Percentiles rank a stretch among this genome's conserved stretches.
These are phyloP conservation scores for Penicillium cinerascens DNA, from an alignment of 495 filamentous ascomycete species.

Conservation along the genomic window DNA sequence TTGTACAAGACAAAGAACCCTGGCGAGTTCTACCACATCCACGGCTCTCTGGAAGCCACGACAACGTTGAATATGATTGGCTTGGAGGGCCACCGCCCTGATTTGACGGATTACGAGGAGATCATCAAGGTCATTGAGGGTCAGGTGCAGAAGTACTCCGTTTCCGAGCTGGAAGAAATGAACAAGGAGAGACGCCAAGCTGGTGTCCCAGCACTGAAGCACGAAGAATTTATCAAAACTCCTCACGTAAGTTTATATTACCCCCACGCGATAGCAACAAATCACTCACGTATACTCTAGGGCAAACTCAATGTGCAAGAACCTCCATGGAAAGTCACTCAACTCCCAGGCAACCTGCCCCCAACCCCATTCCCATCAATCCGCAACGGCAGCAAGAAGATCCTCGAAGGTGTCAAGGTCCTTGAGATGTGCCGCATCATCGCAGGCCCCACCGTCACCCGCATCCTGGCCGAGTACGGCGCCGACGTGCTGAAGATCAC, in stretches of 20 bases:
- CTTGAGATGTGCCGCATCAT: slow-evolving; percentile 67
- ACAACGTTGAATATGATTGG: slow-evolving; percentile 70
- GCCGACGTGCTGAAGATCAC: slow-evolving; percentile 69
- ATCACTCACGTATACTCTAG: slow-evolving; percentile 24
- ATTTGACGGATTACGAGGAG: slow-evolving; percentile 62
- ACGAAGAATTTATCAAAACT: slow-evolving; percentile 60
- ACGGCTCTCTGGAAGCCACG: slow-evolving; percentile 70
- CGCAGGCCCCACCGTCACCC: slow-evolving; percentile 59
- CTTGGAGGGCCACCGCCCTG: slow-evolving; percentile 57
- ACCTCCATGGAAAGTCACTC: slow-evolving; percentile 53
- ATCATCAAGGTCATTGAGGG: slow-evolving; percentile 65
- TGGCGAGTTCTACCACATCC: slow-evolving; percentile 71
- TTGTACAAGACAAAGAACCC: slow-evolving; percentile 65
- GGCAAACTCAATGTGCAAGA: slow-evolving; percentile 46
- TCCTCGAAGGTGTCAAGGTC: slow-evolving; percentile 45
- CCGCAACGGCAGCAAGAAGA: slow-evolving; percentile 25
- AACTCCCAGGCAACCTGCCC: slow-evolving; percentile 44
- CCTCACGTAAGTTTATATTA: slow-evolving; percentile 48
- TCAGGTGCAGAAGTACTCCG: slow-evolving; percentile 60
- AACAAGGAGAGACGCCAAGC: slow-evolving; percentile 62
- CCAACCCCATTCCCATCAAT: slow-evolving; percentile 50
- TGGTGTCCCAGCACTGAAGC: slow-evolving; percentile 62
- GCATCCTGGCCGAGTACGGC: slow-evolving; percentile 64
- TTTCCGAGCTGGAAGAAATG: slow-evolving; percentile 59
- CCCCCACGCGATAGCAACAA: slow-evolving; percentile 4